phyloP scores from a whole-genome alignment of 805 yeast genomes.

The Monosporozyma siamensis region DNA sequence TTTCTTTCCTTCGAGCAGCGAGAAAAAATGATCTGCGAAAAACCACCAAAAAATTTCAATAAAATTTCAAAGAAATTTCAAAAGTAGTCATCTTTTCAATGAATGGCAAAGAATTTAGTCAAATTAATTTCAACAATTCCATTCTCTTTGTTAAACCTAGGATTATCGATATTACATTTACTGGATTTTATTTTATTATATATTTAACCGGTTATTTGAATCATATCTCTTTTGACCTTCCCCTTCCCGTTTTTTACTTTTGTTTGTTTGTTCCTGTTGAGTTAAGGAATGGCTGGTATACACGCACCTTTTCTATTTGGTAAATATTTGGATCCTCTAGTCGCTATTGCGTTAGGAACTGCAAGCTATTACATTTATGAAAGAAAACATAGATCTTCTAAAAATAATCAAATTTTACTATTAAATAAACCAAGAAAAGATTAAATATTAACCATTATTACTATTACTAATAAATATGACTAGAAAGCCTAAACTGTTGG shows the following conservation, averaged over 20 bases:
- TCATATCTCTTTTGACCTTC: not conserved
- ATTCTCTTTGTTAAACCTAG: too few species aligned
- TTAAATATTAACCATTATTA: not conserved
- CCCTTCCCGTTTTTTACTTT: not conserved
- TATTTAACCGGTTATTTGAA: too few species aligned
- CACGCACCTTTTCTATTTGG: conserved; percentile 38
- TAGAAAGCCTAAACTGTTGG: conserved; percentile 16
- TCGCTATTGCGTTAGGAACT: conserved; percentile 54
- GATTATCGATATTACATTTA: too few species aligned
- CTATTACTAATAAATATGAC: too few species aligned
- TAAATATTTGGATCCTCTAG: conserved; percentile 49
- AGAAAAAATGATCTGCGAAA: too few species aligned
- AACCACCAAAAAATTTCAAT: too few species aligned
- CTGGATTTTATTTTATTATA: too few species aligned
- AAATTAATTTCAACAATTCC: too few species aligned
- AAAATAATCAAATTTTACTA: conserved; percentile 49
- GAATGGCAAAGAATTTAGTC: too few species aligned
- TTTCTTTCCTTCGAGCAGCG: too few species aligned
- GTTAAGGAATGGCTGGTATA: not conserved
- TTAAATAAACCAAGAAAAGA: not conserved
- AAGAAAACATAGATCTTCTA: conserved; percentile 37
- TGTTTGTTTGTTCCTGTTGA: not conserved
- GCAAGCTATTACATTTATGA: conserved; percentile 59
- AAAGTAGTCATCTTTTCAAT: too few species aligned
- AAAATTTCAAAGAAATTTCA: too few species aligned